Conservation (phyloP, 1,139 yeast genomes). For the Petasospora rhodanensis region DNA sequence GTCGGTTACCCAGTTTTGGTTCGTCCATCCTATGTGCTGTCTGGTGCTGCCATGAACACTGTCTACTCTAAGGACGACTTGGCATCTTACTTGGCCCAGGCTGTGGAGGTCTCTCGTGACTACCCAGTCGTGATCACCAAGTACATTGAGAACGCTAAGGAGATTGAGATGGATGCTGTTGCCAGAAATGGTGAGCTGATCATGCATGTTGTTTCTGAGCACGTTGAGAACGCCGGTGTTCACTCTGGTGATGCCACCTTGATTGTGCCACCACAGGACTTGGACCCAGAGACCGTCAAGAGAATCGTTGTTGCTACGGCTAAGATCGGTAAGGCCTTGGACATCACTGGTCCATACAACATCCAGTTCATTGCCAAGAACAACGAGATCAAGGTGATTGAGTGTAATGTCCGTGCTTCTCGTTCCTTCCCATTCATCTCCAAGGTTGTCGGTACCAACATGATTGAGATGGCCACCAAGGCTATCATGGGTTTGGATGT, state of each 20-base stretch:
- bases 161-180: constrained; percentile 98
- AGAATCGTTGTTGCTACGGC: constrained; percentile 95
- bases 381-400: constrained; percentile 92
- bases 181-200: constrained; percentile 92
- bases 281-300: constrained; percentile 85
- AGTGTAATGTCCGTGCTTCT: constrained; percentile 97
- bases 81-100: constrained; percentile 84
- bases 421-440: constrained; percentile 98
- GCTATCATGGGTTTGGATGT: constrained; percentile 90
- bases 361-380: constrained; percentile 94
- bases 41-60: constrained; percentile 99
- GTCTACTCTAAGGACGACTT: constrained; percentile 88
- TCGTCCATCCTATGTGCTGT: constrained; percentile 94
- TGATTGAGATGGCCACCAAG: constrained; percentile 96
- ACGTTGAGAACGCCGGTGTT: constrained; percentile 98
- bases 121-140: constrained; percentile 97
- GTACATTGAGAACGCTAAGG: constrained; percentile 95
- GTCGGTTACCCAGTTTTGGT: constrained; percentile 95
- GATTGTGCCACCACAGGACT: constrained; percentile 95
- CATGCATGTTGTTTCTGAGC: constrained; percentile 98
- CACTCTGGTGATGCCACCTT: constrained; percentile 99
- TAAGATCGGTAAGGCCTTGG: constrained; percentile 91
- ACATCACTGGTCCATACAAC: constrained; percentile 97
- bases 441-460: constrained; percentile 93
- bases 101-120: constrained; percentile 96